A percentile compares a stretch with the other conserved stretches of the same genome.
These are phyloP conservation scores for Brachypodium distachyon DNA, from an alignment of 202 grass and related monocot genomes.

Conservation along the genomic window DNA sequence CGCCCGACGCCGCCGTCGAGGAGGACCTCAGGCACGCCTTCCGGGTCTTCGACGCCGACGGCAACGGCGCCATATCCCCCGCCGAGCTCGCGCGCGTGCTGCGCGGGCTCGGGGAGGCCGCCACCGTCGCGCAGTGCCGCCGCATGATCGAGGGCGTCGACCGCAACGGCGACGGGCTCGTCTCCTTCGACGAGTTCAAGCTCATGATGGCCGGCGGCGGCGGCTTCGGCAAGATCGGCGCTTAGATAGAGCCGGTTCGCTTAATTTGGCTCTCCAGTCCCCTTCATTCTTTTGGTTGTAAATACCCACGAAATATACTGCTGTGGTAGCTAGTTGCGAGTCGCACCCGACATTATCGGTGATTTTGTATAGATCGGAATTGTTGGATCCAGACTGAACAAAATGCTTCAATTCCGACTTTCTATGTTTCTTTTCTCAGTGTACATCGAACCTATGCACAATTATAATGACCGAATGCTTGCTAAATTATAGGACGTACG, in stretches of 20 bases:
- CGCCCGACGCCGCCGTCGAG: slow-evolving; percentile 20
- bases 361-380: neutral
- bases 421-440: neutral
- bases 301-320: neutral
- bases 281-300: slow-evolving; percentile 12
- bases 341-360: neutral
- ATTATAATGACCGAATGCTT: neutral
- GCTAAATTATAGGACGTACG: no score
- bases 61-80: slow-evolving; percentile 60
- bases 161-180: slow-evolving; percentile 62
- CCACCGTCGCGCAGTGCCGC: slow-evolving; percentile 64
- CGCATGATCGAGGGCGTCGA: slow-evolving; percentile 93
- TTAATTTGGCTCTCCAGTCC: no score
- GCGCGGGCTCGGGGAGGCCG: slow-evolving; percentile 58
- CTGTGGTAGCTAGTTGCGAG: neutral
- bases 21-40: slow-evolving; percentile 79
- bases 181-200: slow-evolving; percentile 91
- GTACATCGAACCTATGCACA: neutral
- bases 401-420: neutral
- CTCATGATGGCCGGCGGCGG: slow-evolving; percentile 65
- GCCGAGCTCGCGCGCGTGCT: slow-evolving; percentile 64
- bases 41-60: slow-evolving; percentile 72
- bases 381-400: neutral
- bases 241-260: neutral
- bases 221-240: slow-evolving; percentile 21